A percentile compares a stretch with the other conserved stretches of the same genome.
Conservation (phyloP, 495 filamentous ascomycete species). For the Extremus antarcticus region DNA sequence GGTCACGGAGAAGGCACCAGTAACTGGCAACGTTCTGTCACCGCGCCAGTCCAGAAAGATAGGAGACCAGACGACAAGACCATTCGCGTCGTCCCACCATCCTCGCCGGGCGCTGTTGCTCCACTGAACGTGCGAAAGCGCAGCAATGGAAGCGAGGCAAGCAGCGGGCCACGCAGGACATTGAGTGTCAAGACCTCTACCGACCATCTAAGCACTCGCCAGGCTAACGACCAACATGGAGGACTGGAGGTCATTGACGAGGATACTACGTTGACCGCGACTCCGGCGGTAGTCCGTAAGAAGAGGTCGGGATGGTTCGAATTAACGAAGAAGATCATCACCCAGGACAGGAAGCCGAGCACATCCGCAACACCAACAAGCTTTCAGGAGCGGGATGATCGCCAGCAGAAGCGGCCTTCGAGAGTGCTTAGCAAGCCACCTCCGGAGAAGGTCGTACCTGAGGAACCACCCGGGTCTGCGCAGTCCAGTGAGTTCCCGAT, state of each 20-base stretch:
- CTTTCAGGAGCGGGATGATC: constrained; percentile 24
- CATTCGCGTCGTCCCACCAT: constrained; percentile 27
- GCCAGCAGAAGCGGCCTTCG: constrained; percentile 3
- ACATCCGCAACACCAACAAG: background rate
- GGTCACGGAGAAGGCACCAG: constrained; percentile 13
- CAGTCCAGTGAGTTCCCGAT: constrained; percentile 29
- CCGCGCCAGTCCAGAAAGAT: constrained; percentile 25
- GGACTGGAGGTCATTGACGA: constrained; percentile 12
- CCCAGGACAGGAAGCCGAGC: background rate
- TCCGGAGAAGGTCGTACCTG: constrained; percentile 5
- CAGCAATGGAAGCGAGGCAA: constrained; percentile 22
- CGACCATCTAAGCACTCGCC: constrained; percentile 7
- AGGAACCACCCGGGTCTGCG: constrained; percentile 13
- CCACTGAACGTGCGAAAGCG: constrained; percentile 33
- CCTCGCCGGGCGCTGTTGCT: constrained; percentile 26
- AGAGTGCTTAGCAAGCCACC: background rate
- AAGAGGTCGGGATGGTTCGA: constrained; percentile 32
- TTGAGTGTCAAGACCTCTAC: constrained; percentile 12
- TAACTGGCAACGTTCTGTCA: constrained; percentile 27
- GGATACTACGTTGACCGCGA: constrained; percentile 5
- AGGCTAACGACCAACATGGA: constrained; percentile 6
- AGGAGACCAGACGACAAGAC: constrained; percentile 23
- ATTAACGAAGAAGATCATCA: constrained; percentile 13
- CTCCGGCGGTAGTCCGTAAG: constrained; percentile 21
- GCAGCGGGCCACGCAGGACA: constrained; percentile 2